A percentile compares a stretch with the other conserved stretches of the same genome.
These are phyloP conservation scores for Moniliophthora roreri DNA, from an alignment of 1,284 basidiomycete species.

Conservation along the genomic window DNA sequence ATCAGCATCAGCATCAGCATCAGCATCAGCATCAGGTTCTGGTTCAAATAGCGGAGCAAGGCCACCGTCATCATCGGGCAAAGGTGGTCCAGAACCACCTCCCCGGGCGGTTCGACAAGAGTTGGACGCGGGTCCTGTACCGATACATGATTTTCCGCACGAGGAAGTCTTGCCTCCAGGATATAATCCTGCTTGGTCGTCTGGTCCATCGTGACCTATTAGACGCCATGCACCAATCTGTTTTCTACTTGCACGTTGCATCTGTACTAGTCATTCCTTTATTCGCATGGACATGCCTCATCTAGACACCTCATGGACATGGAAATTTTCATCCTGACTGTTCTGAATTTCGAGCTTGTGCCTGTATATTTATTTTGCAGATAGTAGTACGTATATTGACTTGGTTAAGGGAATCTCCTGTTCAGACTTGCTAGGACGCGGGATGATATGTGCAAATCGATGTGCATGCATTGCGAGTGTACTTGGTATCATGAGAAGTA, in stretches of 20 bases:
- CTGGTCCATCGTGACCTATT: background rate
- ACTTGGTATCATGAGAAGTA: no score
- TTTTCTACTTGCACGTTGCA: background rate
- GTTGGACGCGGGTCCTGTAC: conserved; percentile 11
- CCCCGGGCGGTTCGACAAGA: conserved; percentile 5
- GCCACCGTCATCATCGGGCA: background rate
- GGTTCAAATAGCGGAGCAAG: background rate
- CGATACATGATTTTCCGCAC: background rate
- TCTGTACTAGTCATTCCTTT: background rate
- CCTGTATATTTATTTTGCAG: no score
- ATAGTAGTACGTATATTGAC: no score
- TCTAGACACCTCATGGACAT: no score
- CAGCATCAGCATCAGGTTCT: background rate
- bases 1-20: no score
- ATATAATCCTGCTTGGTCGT: conserved; percentile 13
- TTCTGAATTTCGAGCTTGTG: no score
- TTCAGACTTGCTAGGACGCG: no score
- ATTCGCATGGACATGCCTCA: background rate
- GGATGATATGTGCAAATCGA: no score
- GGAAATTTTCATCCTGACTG: no score
- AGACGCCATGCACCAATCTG: background rate
- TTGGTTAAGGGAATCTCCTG: no score
- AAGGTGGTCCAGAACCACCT: background rate
- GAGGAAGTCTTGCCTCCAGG: conserved; percentile 15
- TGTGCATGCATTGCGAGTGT: no score